Percentiles rank a stretch among this genome's conserved stretches.
Evolutionary conservation across 495 filamentous ascomycete species (phyloP).

Genomic region (Aspergillus mulundensis): DNA sequence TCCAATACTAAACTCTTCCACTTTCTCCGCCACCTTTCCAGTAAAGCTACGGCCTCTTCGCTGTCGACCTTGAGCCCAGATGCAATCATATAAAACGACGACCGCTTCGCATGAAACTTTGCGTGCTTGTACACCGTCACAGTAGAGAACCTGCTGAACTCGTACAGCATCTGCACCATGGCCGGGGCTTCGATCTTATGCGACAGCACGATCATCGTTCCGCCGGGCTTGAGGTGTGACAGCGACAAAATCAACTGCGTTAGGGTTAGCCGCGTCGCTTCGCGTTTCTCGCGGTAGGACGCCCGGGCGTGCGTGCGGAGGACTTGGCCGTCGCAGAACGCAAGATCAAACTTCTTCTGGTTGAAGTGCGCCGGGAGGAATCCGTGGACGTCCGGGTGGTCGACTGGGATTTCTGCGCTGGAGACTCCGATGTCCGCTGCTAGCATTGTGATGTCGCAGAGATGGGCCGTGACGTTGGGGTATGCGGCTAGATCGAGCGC

Average conservation of each 20-base stretch:
- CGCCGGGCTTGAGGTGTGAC: constrained; percentile 39
- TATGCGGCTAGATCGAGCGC: background rate
- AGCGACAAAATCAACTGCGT: constrained; percentile 49
- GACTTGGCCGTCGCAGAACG: constrained; percentile 57
- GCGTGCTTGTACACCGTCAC: constrained; percentile 48
- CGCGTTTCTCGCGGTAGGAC: constrained; percentile 35
- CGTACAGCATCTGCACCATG: constrained; percentile 35
- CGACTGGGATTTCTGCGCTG: constrained; percentile 27
- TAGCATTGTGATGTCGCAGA: constrained; percentile 53
- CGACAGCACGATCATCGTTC: constrained; percentile 47
- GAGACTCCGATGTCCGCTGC: constrained; percentile 45
- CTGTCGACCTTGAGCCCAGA: constrained; percentile 35
- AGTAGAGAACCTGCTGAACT: constrained; percentile 40
- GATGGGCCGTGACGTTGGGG: constrained; percentile 20
- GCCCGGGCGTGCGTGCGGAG: constrained; percentile 43
- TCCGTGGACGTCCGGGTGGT: constrained; percentile 38
- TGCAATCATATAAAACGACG: constrained; percentile 56
- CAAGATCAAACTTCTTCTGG: constrained; percentile 42
- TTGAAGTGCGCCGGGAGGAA: constrained; percentile 31
- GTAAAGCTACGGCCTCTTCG: constrained; percentile 29
- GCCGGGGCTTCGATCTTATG: constrained; percentile 46
- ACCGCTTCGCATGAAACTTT: constrained; percentile 35
- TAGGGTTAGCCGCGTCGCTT: constrained; percentile 36
- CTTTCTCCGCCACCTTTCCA: constrained; percentile 36
- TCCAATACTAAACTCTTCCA: constrained; percentile 48